phyloP scores from a whole-genome alignment of 257 asterid genomes.

The Datura wrightii region DNA sequence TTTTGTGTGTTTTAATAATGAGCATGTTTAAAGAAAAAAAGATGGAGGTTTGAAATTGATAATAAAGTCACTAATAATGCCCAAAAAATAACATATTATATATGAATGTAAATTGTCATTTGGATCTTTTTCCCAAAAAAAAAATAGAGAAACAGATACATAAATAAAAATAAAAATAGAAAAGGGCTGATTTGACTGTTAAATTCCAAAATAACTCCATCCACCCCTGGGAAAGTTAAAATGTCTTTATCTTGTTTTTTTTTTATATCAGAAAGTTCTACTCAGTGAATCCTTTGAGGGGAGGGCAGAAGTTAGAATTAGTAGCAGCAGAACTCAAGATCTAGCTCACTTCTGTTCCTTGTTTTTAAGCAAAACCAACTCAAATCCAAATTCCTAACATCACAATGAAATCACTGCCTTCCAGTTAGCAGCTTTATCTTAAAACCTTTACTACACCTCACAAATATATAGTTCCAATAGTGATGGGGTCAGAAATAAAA shows the following conservation, averaged over 20 bases:
- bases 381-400: not conserved
- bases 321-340: not conserved
- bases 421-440: not conserved
- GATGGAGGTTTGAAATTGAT: not conserved
- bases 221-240: not conserved
- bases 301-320: not conserved
- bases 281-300: not conserved
- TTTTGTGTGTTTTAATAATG: not conserved
- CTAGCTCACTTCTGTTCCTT: not conserved
- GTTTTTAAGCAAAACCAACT: not conserved
- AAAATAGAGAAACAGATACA: not conserved
- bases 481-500: not conserved
- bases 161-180: not conserved
- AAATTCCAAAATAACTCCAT: not conserved
- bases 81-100: not conserved
- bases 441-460: not conserved
- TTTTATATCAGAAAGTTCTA: not conserved
- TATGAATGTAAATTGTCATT: not conserved
- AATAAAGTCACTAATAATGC: not conserved
- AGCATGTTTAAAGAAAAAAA: conserved; percentile 11
- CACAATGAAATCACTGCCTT: not conserved
- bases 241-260: not conserved
- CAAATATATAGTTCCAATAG: not conserved
- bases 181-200: not conserved
- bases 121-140: not conserved